Conservation (phyloP, 805 yeast species). For the Starmerella apis region DNA sequence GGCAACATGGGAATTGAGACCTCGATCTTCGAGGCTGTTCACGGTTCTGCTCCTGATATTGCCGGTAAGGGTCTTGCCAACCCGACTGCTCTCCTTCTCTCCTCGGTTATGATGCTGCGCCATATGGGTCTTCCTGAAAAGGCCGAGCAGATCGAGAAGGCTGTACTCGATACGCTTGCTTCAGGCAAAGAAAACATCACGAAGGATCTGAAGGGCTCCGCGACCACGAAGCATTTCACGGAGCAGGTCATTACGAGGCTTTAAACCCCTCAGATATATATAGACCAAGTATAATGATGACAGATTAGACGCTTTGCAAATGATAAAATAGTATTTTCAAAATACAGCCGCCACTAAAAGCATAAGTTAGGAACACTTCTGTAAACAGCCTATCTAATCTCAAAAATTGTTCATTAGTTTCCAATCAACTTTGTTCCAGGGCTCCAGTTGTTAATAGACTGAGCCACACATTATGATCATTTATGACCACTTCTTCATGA, state of each 20-base stretch:
- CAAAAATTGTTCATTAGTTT: no score
- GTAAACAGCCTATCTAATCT: no score
- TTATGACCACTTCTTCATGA: slow-evolving; percentile 45
- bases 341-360: no score
- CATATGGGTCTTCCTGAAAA: slow-evolving; percentile 83
- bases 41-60: slow-evolving; percentile 99
- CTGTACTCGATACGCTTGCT: slow-evolving; percentile 80
- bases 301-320: neutral
- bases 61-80: slow-evolving; percentile 98
- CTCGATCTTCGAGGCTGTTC: slow-evolving; percentile 98
- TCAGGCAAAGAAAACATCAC: slow-evolving; percentile 95
- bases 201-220: slow-evolving; percentile 87
- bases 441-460: no score
- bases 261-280: neutral
- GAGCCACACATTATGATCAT: no score
- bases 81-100: slow-evolving; percentile 93
- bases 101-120: slow-evolving; percentile 98
- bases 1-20: slow-evolving; percentile 99
- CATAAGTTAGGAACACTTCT: no score
- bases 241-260: slow-evolving; percentile 70
- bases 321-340: no score
- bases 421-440: no score
- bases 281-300: slow-evolving; percentile 1
- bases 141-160: slow-evolving; percentile 78
- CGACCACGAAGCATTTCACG: slow-evolving; percentile 82